Base-by-base conservation (phyloP, 495 filamentous ascomycete species). In the Podospora australis region DNA sequence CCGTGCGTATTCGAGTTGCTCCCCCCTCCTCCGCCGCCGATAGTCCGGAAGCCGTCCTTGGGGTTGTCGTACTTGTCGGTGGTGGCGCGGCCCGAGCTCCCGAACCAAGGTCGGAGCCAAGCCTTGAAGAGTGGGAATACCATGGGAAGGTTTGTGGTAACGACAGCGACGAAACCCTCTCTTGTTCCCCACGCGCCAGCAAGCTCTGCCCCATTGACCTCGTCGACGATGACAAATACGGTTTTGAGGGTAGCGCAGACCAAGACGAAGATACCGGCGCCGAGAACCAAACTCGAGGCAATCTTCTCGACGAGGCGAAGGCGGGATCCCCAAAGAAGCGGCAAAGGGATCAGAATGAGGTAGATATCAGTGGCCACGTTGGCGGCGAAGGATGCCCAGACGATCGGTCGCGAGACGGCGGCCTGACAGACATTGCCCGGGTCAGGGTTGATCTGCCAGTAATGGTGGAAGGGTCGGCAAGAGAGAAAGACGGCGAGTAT, bases 121-220 rank as follows among this genome's bases (percentile, higher is more conserved):
- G 48, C 44, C 42, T 69, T 65, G 50, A 76, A 30, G 3, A 77
- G 61, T 26, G 74, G 73, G 65, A 77, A 77, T 10, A 78, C 54
- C 70, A 77, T 74, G 3, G 74, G 75, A 0, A 78, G 64, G 53
- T 77, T 77, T 35, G 70, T 75, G 1, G 70, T 77, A 14, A 77
- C 52, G 5, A 76, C 70, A 10, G 73, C 67, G 35, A 75, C 74
- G 44, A 78, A 77, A 17, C 73, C 70, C 45, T 77, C 75, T 5
- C 75, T 68, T 1, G 71, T 73, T 7, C 72, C 72, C 75, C 74
- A 78, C 32, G 65, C 66, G 19, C 69, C 69, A 10, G 71, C 70
- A 1, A 69, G 55, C 29, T 71, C 57, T n/a, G 73, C 73, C 30
- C 74, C 74, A 19, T 72, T 59, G 24, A 66, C 49, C 2, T 71